phyloP scores from a whole-genome alignment of 2,329 filamentous ascomycete species.

The Fusarium udum region DNA sequence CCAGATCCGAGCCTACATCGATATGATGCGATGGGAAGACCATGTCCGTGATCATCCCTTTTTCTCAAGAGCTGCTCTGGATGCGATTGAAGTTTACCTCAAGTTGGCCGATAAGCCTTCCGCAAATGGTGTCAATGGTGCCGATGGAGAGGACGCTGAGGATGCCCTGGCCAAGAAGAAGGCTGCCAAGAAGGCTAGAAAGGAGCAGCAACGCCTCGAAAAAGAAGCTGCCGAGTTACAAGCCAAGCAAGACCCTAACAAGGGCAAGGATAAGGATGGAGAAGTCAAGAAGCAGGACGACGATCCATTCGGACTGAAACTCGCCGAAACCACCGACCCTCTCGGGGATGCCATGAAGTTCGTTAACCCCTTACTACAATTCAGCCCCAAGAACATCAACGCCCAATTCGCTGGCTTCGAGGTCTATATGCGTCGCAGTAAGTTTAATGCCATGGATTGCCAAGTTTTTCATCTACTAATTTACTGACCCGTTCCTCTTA shows the following conservation, averaged over 20 bases:
- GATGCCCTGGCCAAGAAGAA: slow-evolving; percentile 81
- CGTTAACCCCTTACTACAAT: slow-evolving; percentile 81
- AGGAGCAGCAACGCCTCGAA: slow-evolving; percentile 71
- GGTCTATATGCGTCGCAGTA: slow-evolving; percentile 85
- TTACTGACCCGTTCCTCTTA: neutral
- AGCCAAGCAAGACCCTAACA: slow-evolving; percentile 85
- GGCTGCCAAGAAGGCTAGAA: slow-evolving; percentile 88
- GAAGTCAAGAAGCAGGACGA: slow-evolving; percentile 87
- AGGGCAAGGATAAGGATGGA: slow-evolving; percentile 66
- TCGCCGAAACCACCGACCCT: slow-evolving; percentile 83
- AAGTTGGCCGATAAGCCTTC: slow-evolving; percentile 79
- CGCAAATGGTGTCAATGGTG: slow-evolving; percentile 69
- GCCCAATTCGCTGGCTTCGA: slow-evolving; percentile 90
- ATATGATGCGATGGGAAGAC: slow-evolving; percentile 98
- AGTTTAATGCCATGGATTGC: slow-evolving; percentile 47
- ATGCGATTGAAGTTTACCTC: slow-evolving; percentile 83
- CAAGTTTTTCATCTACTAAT: neutral
- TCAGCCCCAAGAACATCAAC: slow-evolving; percentile 81
- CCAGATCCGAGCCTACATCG: slow-evolving; percentile 91
- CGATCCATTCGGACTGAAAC: slow-evolving; percentile 83
- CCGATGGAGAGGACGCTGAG: slow-evolving; percentile 59
- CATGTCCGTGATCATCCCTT: slow-evolving; percentile 91
- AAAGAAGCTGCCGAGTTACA: slow-evolving; percentile 82
- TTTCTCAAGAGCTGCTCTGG: slow-evolving; percentile 84
- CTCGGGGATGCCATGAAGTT: slow-evolving; percentile 90